phyloP scores from a whole-genome alignment of 2,329 filamentous ascomycete species.

The Aspergillus sergii region DNA sequence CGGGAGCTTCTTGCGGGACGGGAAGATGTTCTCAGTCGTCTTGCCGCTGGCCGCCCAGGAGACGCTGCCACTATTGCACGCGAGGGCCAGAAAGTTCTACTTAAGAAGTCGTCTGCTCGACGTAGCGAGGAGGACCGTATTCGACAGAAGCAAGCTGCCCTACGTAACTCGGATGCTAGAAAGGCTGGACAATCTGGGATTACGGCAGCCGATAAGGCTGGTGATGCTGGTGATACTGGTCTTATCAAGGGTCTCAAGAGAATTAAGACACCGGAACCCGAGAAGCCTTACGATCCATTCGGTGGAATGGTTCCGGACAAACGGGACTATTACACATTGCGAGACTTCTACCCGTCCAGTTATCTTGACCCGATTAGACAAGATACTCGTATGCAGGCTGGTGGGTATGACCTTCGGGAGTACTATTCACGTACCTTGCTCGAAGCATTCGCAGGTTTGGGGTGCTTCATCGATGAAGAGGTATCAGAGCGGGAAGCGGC shows the following conservation, averaged over 20 bases:
- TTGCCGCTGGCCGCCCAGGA: slow-evolving; percentile 64
- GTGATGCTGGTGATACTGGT: slow-evolving; percentile 35
- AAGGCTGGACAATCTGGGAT: slow-evolving; percentile 24
- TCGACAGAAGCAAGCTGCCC: slow-evolving; percentile 47
- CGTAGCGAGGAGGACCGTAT: slow-evolving; percentile 58
- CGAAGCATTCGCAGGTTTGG: slow-evolving; percentile 87
- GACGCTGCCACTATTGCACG: slow-evolving; percentile 60
- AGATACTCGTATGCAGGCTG: slow-evolving; percentile 69
- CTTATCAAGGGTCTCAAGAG: slow-evolving; percentile 80
- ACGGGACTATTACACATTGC: slow-evolving; percentile 70
- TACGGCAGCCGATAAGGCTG: slow-evolving; percentile 29
- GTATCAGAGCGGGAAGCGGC: slow-evolving; percentile 35
- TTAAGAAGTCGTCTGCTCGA: slow-evolving; percentile 70
- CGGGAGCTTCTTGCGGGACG: slow-evolving; percentile 64
- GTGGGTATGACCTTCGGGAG: slow-evolving; percentile 80
- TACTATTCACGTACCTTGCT: slow-evolving; percentile 80
- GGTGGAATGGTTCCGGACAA: slow-evolving; percentile 67
- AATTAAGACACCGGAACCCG: slow-evolving; percentile 60
- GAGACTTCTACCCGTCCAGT: slow-evolving; percentile 72
- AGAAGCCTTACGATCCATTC: slow-evolving; percentile 86
- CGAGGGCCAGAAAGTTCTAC: slow-evolving; percentile 61
- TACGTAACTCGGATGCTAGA: slow-evolving; percentile 37
- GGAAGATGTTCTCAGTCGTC: slow-evolving; percentile 69
- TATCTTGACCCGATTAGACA: slow-evolving; percentile 70
- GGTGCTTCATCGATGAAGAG: slow-evolving; percentile 84